Evolutionary conservation across 169 alveolate species (phyloP).

Genomic region (Plasmodium fragile): DNA sequence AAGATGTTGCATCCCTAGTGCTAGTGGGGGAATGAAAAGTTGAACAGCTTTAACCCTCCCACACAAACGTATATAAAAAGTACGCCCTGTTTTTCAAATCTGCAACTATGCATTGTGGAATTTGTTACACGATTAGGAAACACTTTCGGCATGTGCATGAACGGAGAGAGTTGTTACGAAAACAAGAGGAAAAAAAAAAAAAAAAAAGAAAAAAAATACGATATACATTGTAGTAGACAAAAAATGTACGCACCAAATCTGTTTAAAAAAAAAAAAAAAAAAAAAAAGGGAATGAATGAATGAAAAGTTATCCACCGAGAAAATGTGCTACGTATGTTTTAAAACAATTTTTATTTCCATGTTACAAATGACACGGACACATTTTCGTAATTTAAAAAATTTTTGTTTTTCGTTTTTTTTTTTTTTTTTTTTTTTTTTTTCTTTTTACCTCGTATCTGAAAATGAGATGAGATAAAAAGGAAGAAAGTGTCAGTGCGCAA

Average conservation of each 20-base stretch:
- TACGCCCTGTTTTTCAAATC: not conserved
- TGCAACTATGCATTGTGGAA: not conserved
- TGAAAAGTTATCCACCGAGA: not conserved
- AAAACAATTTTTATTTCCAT: not conserved
- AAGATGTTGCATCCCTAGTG: not conserved
- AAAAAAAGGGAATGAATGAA: not conserved
- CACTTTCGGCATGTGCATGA: not conserved
- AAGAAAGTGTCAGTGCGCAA: not conserved
- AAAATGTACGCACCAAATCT: not conserved
- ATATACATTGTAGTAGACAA: not conserved
- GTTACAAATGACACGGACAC: not conserved
- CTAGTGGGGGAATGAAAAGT: not conserved
- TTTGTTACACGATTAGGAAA: not conserved
- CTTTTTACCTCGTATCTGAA: not conserved
- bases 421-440: slow-evolving; percentile 4
- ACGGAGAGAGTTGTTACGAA: not conserved
- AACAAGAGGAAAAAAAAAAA: not conserved
- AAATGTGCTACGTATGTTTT: not conserved
- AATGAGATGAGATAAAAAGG: not conserved
- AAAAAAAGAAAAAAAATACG: not conserved
- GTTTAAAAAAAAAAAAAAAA: not conserved
- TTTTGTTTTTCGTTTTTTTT: slow-evolving; percentile 5
- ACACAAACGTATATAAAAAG: not conserved
- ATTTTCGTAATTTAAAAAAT: not conserved
- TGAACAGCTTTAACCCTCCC: not conserved